A percentile compares a stretch with the other conserved stretches of the same genome.
Evolutionary conservation across 495 filamentous ascomycete genomes (phyloP).

Genomic region (Monascus purpureus): DNA sequence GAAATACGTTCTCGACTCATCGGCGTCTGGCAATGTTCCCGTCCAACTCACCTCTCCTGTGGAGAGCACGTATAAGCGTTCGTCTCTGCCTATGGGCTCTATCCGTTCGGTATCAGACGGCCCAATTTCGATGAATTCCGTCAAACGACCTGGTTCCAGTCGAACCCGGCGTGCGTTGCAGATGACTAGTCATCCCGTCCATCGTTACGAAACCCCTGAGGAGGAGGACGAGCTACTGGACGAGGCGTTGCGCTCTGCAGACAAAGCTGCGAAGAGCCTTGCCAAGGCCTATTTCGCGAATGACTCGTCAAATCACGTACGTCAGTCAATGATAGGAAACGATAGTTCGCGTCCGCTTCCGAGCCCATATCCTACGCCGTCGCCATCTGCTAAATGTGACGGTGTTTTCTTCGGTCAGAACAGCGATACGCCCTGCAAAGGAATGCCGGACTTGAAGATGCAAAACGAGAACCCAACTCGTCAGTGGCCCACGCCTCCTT

Average conservation of each 20-base stretch:
- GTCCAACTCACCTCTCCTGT: constrained; percentile 29
- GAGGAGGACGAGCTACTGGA: constrained; percentile 94
- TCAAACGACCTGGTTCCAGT: constrained; percentile 56
- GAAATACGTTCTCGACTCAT: constrained; percentile 46
- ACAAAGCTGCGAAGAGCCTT: constrained; percentile 40
- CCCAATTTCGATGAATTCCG: constrained; percentile 36
- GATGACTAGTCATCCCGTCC: constrained; percentile 53
- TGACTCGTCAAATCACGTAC: constrained; percentile 26
- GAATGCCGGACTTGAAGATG: constrained; percentile 47
- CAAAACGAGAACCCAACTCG: constrained; percentile 40
- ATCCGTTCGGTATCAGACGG: constrained; percentile 50
- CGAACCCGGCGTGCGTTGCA: constrained; percentile 73
- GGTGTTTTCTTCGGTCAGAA: constrained; percentile 50
- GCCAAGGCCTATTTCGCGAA: constrained; percentile 30
- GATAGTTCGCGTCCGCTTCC: constrained; percentile 40
- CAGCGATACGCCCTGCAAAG: constrained; percentile 31
- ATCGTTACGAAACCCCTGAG: constrained; percentile 85
- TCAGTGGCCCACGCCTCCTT: constrained; percentile 94
- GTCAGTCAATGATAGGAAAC: constrained; percentile 33
- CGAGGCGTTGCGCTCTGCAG: constrained; percentile 54
- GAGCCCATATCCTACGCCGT: constrained; percentile 86
- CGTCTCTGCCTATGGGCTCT: constrained; percentile 61
- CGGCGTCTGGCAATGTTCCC: constrained; percentile 34
- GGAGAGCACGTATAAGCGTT: constrained; percentile 45
- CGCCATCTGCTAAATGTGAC: constrained; percentile 72